A percentile compares a stretch with the other conserved stretches of the same genome.
Conservation (phyloP, 2,329 filamentous ascomycete species). For the Ciborinia camelliae region DNA sequence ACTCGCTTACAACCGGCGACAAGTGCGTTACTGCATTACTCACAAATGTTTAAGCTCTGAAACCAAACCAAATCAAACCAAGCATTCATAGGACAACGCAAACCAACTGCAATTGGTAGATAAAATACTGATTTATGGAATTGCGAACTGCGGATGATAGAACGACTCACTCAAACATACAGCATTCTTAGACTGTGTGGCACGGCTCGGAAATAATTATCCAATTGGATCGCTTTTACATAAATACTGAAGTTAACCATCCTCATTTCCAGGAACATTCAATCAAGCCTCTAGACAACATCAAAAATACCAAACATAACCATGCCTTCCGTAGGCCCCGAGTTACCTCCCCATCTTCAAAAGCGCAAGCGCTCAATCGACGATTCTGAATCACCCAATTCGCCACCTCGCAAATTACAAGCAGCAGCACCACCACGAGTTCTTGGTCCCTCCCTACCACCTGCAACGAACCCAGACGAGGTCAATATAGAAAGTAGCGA, state of each 20-base stretch:
- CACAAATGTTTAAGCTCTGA: slow-evolving; percentile 6
- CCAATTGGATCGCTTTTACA: slow-evolving; percentile 7
- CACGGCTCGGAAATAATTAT: slow-evolving; percentile 3
- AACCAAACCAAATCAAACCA: not conserved
- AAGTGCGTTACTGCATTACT: slow-evolving; percentile 6
- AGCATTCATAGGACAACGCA: not conserved
- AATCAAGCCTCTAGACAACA: too few species aligned
- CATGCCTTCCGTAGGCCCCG: slow-evolving; percentile 54
- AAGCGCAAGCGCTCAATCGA: slow-evolving; percentile 59
- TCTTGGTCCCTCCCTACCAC: slow-evolving; percentile 31
- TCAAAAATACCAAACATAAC: not conserved
- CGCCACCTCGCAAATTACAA: slow-evolving; percentile 46
- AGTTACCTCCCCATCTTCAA: slow-evolving; percentile 63
- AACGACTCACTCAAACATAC: not conserved
- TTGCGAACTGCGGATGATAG: not conserved
- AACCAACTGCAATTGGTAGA: not conserved
- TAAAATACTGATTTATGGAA: not conserved
- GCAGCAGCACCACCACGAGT: slow-evolving; percentile 30
- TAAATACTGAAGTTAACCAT: slow-evolving; percentile 2
- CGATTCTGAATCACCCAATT: slow-evolving; percentile 39
- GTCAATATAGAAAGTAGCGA: slow-evolving; percentile 47
- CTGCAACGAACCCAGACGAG: slow-evolving; percentile 44
- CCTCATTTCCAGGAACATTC: not conserved
- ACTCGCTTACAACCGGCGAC: slow-evolving; percentile 20
- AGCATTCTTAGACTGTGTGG: slow-evolving; percentile 3